Percentiles rank a stretch among this genome's conserved stretches.
Evolutionary conservation across 176 grass and related monocot genomes (phyloP).

Genomic region (Pontederia paniculata): DNA sequence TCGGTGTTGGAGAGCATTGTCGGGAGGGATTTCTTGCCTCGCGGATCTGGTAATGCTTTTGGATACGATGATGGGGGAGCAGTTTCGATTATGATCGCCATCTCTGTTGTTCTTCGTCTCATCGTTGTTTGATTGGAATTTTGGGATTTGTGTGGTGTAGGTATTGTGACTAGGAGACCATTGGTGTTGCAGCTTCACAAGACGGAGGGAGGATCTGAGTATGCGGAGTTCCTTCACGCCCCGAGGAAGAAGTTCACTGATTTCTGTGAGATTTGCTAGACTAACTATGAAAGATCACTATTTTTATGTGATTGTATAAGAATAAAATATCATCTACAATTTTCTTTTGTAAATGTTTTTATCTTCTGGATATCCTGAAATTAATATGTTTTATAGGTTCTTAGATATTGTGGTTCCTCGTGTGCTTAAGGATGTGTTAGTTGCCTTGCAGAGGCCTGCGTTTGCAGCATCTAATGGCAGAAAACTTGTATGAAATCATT

Average conservation of each 20-base stretch:
- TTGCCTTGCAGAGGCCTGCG: no score
- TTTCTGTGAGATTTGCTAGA: conserved; percentile 77
- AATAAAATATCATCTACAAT: no score
- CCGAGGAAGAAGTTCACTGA: conserved; percentile 68
- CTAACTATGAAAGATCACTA: no score
- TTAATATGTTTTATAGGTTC: no score
- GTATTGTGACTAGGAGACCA: conserved; percentile 94
- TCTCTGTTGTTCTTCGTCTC: conserved; percentile 14
- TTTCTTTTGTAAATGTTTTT: no score
- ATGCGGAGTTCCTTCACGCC: conserved; percentile 86
- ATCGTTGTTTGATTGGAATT: conserved; percentile 10
- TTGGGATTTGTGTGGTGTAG: conserved; percentile 26
- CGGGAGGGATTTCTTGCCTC: conserved; percentile 96
- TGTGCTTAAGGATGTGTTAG: no score
- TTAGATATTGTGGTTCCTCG: no score
- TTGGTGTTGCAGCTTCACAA: conserved; percentile 97
- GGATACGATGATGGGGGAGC: no score
- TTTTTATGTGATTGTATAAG: no score
- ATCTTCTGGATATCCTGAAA: no score
- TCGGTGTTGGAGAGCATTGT: conserved; percentile 99
- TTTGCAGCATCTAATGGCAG: no score
- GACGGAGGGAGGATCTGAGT: conserved; percentile 65
- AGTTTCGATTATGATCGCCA: not conserved
- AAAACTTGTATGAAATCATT: no score
- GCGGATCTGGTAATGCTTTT: conserved; percentile 93